These are phyloP conservation scores for Morella rubra DNA, from an alignment of 306 rosid species.

Conservation along the genomic window DNA sequence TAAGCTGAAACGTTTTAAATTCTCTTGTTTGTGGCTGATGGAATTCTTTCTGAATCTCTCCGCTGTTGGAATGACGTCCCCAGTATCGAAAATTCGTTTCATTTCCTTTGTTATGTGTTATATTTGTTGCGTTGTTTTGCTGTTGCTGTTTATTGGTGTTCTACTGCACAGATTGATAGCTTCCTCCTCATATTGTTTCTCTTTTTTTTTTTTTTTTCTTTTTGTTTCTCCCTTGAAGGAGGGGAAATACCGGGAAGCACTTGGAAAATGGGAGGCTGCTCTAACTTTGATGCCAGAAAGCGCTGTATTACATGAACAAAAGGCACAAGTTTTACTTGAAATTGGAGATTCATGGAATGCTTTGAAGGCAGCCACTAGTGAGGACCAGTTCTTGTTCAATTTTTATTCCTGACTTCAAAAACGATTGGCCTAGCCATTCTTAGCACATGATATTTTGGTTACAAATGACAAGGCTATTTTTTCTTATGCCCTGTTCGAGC, in stretches of 20 bases:
- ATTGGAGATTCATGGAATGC: conserved; percentile 92
- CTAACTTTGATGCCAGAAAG: conserved; percentile 65
- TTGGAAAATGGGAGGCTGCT: conserved; percentile 91
- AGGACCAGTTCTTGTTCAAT: conserved; percentile 30
- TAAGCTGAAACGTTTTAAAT: no score
- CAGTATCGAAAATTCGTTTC: neutral
- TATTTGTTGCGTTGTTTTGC: neutral
- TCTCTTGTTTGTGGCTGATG: no score
- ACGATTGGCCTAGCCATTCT: neutral
- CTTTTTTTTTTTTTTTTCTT: no score
- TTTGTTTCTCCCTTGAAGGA: conserved; percentile 59
- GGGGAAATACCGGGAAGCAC: conserved; percentile 74
- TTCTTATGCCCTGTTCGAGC: neutral
- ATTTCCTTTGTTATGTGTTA: no score
- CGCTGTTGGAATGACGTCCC: neutral
- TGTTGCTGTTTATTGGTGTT: neutral
- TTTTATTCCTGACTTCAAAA: conserved; percentile 5
- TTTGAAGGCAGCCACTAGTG: conserved; percentile 80
- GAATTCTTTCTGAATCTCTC: no score
- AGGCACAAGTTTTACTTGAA: conserved; percentile 84
- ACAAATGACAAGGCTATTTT: neutral
- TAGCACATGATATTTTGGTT: neutral
- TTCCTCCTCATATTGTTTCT: conserved; percentile 6
- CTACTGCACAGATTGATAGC: conserved; percentile 2
- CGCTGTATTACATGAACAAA: conserved; percentile 78